phyloP scores from a whole-genome alignment of 176 grass and related monocot species.

The Aegilops speltoides region DNA sequence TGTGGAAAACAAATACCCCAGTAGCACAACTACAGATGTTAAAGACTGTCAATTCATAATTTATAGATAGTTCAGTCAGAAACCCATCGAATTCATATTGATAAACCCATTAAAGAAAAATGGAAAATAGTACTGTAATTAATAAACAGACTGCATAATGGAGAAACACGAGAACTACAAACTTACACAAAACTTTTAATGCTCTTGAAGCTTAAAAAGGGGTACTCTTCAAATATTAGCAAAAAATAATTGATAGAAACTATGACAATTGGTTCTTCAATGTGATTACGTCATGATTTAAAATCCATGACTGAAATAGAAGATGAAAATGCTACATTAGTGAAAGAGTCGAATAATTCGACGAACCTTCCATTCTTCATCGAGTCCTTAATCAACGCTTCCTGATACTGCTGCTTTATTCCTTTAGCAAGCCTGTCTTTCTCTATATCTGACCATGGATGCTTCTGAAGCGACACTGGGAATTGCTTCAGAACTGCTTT shows the following conservation, averaged over 20 bases:
- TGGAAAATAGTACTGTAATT: not conserved
- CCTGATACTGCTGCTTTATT: slow-evolving; percentile 97
- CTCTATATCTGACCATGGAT: slow-evolving; percentile 69
- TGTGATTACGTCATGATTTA: not conserved
- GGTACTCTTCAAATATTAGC: not conserved
- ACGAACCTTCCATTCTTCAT: slow-evolving; percentile 74
- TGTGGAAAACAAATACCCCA: slow-evolving; percentile 6
- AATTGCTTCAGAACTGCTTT: slow-evolving; percentile 69
- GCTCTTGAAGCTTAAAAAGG: not conserved
- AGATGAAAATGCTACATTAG: not conserved
- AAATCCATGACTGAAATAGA: not conserved
- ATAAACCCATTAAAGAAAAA: not conserved
- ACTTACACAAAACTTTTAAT: slow-evolving; percentile 27
- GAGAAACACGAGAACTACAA: not conserved
- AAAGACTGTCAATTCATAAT: slow-evolving; percentile 16
- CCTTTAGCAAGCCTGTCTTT: slow-evolving; percentile 82
- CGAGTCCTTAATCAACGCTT: slow-evolving; percentile 65
- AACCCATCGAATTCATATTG: not conserved
- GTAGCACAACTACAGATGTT: not conserved
- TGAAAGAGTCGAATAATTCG: not conserved
- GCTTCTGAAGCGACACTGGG: slow-evolving; percentile 61
- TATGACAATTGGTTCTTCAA: not conserved
- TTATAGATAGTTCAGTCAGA: slow-evolving; percentile 7
- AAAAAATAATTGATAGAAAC: not conserved
- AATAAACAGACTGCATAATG: not conserved